Base-by-base conservation (phyloP, 208 protist genomes). In the Acanthamoeba triangularis region DNA sequence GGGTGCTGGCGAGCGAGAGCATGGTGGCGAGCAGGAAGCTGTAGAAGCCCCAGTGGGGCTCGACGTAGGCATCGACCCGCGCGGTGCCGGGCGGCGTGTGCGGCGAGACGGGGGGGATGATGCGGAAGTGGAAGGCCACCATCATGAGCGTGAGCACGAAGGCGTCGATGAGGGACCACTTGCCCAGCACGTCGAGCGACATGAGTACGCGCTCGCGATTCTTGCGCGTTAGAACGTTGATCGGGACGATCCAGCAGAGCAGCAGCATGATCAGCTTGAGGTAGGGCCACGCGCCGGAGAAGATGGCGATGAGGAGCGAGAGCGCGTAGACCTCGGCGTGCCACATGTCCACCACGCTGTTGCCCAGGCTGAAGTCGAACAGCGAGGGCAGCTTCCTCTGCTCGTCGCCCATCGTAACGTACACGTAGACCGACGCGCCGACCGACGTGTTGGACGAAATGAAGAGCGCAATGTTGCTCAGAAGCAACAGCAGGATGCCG, bases 231-330 rank as follows among this genome's bases (percentile, higher is more conserved):
- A 99, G 95, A 11, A 98, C 63, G 28, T 94, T 96, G 54, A 97
- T 97, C 61, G 98, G 96, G 0, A 98, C 47, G 18, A 98, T 96
- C 98, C 98, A 98, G 28, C 72, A 69, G 11, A 96, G 8, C 23
- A 98, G 52, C 94, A 98, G 95, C 72, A 98, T 78, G 25, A 98
- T 18, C 18, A 99, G 97, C 97, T 99, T 99, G 61, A 98, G 87
- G 96, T 99, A 99, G 3, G 99, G 99, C 97, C 99, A 99, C n/a
- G 98, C 90, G 13, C 99, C 98, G 35, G 98, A 99, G 96, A 99
- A 99, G 20, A 99, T 4, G 28, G 98, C 97, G 23, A 99, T 98
- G 61, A 98, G 96, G 7, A 99, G 74, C 11, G 98, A 97, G 30
- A 99, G 97, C 5, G 97, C 96, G 25, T 98, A 96, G 67, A 99